A percentile compares a stretch with the other conserved stretches of the same genome.
Evolutionary conservation across 192 early-diverging fungal genomes (phyloP).

Genomic region (Coemansia sp.): DNA sequence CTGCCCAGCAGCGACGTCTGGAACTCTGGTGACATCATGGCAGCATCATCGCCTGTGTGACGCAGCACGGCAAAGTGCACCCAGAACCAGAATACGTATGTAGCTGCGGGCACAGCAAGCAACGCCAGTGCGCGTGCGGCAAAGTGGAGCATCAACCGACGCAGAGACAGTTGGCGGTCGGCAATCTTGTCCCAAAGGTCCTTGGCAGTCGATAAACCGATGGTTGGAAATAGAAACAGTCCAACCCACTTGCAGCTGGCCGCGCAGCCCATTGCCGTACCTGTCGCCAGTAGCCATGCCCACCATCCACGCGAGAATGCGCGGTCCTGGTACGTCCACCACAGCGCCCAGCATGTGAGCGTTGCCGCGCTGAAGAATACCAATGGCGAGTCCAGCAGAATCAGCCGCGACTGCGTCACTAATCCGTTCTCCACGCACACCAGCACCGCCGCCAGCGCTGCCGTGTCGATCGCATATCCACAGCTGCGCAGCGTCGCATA

Average conservation of each 20-base stretch:
- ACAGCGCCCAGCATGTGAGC: constrained; percentile 85
- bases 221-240: constrained; percentile 81
- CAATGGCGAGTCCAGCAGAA: constrained; percentile 90
- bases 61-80: constrained; percentile 85
- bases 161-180: constrained; percentile 60
- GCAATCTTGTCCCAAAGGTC: constrained; percentile 91
- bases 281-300: constrained; percentile 86
- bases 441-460: constrained; percentile 73
- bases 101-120: constrained; percentile 71
- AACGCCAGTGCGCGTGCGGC: constrained; percentile 79
- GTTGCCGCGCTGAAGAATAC: constrained; percentile 83
- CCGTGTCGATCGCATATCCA: constrained; percentile 70
- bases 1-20: constrained; percentile 77
- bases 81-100: constrained; percentile 86
- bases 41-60: constrained; percentile 78
- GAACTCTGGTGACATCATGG: constrained; percentile 92
- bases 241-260: constrained; percentile 94
- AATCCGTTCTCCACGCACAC: constrained; percentile 91
- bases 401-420: constrained; percentile 88
- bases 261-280: constrained; percentile 70
- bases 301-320: constrained; percentile 85
- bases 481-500: constrained; percentile 79
- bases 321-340: constrained; percentile 67
- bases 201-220: constrained; percentile 79
- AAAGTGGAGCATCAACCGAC: constrained; percentile 65